Evolutionary conservation across 805 yeast genomes (phyloP).

Genomic region (Starmera dryadoides): DNA sequence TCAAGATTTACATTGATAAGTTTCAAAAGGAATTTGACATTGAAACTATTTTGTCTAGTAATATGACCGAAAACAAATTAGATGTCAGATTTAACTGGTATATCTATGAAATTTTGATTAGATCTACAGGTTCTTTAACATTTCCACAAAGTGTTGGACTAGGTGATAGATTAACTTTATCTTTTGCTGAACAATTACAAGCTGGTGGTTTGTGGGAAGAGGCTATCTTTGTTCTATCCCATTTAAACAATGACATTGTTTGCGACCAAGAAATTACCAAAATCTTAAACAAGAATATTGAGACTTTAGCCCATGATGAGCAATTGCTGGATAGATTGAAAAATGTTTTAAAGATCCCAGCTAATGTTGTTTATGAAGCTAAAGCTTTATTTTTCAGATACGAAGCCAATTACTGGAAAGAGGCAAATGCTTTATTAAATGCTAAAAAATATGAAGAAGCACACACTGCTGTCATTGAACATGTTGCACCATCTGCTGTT

Average conservation of each 20-base stretch:
- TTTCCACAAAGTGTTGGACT: conserved; percentile 16
- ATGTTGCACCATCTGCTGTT: conserved; percentile 70
- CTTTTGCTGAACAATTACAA: conserved; percentile 46
- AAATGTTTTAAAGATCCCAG: conserved; percentile 39
- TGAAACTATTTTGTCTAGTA: conserved; percentile 9
- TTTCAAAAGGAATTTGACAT: conserved; percentile 10
- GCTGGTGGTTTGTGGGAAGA: conserved; percentile 43
- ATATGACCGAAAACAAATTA: conserved; percentile 14
- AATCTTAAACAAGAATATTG: conserved; percentile 20
- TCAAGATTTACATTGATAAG: conserved; percentile 23
- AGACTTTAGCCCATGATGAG: conserved; percentile 7
- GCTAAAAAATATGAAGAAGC: conserved; percentile 62
- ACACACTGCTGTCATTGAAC: conserved; percentile 43
- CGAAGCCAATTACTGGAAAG: conserved; percentile 45
- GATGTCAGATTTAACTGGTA: conserved; percentile 45
- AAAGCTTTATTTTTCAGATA: conserved; percentile 50
- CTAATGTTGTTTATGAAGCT: conserved; percentile 41
- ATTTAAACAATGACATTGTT: conserved; percentile 38
- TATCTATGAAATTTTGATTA: conserved; percentile 34
- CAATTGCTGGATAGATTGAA: conserved; percentile 29
- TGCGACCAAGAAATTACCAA: conserved; percentile 34
- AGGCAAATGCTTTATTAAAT: conserved; percentile 51
- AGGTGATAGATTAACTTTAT: conserved; percentile 31
- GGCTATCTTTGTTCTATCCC: conserved; percentile 57
- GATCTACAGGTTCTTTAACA: conserved; percentile 21